Base-by-base conservation (phyloP, 139 green algal genomes). In the Spirogloea muscicola region DNA sequence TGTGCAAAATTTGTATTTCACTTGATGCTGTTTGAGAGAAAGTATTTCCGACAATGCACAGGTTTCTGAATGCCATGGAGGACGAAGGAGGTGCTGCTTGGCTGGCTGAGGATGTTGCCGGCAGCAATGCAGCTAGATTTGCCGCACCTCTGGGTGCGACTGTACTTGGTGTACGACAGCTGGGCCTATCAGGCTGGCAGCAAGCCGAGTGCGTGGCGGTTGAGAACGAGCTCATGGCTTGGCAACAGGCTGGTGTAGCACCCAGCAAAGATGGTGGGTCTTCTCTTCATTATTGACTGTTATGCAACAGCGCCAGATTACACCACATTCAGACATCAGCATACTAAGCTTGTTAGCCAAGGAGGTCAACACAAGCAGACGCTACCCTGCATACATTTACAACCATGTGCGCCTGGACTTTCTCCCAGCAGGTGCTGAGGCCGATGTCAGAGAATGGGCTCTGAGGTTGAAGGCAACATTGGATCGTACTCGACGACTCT, bases 171-270 rank as follows among this genome's bases (percentile, higher is more conserved):
- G 65, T 96, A 48, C 81, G 93, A 1, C 85, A 97, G 68, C 37
- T 97, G 72, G 93, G 90, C 9, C 84, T 97, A 18, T 84, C 75
- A 13, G 86, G 87, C 34, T 93, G 84, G 82, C 71, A 77, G 41
- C 69, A 71, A 2, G 46, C 58, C n/a, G 93, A 97, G 85, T 94
- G 90, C 67, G 71, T 93, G 55, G 88, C 86, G 1, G 48, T 97
- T 49, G 93, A 97, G 74, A 87, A 90, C 36, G 93, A 97, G 80
- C 79, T 97, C 27, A 63, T 82, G 13, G 74, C 84, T 5, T 97
- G 92, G 92, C 90, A 96, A 79, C 39, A 78, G 33, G 77, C 51
- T 21, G 57, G 72, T 3, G 10, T 64, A 10, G 29, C 9, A 42
- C 29, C 10, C 10, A 13, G 10, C n/a, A 55, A 55, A 55, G 46